These are phyloP conservation scores for Phytopythium boreale DNA, from an alignment of 352 stramenopile genomes.

Conservation along the genomic window DNA sequence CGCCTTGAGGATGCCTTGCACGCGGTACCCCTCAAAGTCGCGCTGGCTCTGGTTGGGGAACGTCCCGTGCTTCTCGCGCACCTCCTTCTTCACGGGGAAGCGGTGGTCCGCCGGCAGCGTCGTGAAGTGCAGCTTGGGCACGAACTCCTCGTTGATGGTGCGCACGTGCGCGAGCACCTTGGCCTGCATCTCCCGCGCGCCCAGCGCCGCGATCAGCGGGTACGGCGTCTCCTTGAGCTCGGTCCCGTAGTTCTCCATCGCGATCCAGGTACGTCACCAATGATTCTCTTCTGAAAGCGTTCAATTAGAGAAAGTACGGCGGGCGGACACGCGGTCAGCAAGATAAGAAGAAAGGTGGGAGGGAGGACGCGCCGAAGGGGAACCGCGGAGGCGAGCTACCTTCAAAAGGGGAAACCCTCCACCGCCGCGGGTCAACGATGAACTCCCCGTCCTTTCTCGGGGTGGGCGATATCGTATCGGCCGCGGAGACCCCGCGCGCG, in stretches of 20 bases:
- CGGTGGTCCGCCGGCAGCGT: conserved; percentile 70
- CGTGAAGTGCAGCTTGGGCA: conserved; percentile 74
- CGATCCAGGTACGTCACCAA: background rate
- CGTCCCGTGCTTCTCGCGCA: conserved; percentile 81
- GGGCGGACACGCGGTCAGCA: too few relatives aligned
- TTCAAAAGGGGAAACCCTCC: too few relatives aligned
- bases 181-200: conserved; percentile 68
- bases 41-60: conserved; percentile 84
- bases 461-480: background rate
- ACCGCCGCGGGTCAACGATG: background rate
- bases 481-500: background rate
- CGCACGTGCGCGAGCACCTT: conserved; percentile 69
- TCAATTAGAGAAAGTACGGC: background rate
- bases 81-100: conserved; percentile 81
- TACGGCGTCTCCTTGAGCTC: conserved; percentile 88
- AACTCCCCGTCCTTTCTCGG: background rate
- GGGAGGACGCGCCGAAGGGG: background rate
- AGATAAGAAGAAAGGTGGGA: background rate
- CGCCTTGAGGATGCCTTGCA: conserved; percentile 73
- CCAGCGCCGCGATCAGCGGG: conserved; percentile 77
- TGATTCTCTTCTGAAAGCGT: background rate
- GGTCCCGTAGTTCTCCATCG: conserved; percentile 81
- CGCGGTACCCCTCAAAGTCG: conserved; percentile 71
- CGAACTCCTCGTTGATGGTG: conserved; percentile 78
- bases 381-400: background rate